These are phyloP conservation scores for Collybia sp. DNA, from an alignment of 768 basidiomycete genomes.

Conservation along the genomic window DNA sequence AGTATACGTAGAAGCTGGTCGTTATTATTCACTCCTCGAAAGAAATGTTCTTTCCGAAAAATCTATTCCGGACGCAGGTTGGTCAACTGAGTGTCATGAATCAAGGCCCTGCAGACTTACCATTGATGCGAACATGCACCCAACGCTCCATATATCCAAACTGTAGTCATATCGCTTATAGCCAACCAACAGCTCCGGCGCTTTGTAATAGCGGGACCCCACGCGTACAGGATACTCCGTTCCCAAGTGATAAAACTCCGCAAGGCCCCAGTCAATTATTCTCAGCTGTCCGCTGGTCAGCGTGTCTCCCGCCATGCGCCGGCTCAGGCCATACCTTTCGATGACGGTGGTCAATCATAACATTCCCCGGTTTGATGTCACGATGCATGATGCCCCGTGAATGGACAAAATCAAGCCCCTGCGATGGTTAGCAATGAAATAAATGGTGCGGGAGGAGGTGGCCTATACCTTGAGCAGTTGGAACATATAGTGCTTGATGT, in stretches of 20 bases:
- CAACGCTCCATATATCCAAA: conserved; percentile 70
- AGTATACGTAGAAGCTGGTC: conserved; percentile 71
- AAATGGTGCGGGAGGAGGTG: background rate
- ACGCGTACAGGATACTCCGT: conserved; percentile 72
- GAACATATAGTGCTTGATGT: conserved; percentile 64
- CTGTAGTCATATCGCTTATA: conserved; percentile 72
- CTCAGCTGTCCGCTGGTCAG: conserved; percentile 28
- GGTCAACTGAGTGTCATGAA: background rate
- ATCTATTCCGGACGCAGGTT: conserved; percentile 33
- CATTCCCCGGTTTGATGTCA: conserved; percentile 45
- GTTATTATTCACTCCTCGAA: conserved; percentile 69
- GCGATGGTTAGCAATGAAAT: background rate
- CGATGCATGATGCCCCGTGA: conserved; percentile 72
- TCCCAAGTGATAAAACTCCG: conserved; percentile 71
- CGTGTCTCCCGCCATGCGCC: background rate
- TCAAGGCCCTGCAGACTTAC: conserved; percentile 27
- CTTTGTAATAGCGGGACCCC: conserved; percentile 70
- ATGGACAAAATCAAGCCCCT: conserved; percentile 68
- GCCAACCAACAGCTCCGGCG: conserved; percentile 66
- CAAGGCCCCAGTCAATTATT: conserved; percentile 74
- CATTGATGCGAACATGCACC: conserved; percentile 75
- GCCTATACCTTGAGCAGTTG: conserved; percentile 50
- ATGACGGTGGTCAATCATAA: conserved; percentile 68
- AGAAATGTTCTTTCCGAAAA: conserved; percentile 72
- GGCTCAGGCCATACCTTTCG: conserved; percentile 38